These are phyloP conservation scores for Claviceps paspali DNA, from an alignment of 2,329 filamentous ascomycete species.

Conservation along the genomic window DNA sequence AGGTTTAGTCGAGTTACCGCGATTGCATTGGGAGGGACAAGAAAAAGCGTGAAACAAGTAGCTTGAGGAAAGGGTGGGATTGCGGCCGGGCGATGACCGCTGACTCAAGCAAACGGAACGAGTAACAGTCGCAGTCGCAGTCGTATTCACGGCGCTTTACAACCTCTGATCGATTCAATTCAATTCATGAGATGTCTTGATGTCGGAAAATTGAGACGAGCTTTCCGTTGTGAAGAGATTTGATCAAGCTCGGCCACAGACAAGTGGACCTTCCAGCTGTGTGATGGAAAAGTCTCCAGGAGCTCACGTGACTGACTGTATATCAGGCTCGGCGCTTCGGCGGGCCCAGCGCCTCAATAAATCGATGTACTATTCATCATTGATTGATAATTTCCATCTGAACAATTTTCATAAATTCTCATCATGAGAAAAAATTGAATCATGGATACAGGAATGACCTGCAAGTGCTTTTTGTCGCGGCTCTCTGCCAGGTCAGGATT, in stretches of 20 bases:
- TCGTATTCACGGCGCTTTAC: slow-evolving; percentile 4
- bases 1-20: slow-evolving; percentile 5
- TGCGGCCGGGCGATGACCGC: background rate
- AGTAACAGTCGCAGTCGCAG: no score
- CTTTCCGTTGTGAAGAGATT: slow-evolving; percentile 11
- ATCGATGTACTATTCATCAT: no score
- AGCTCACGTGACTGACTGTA: slow-evolving; percentile 11
- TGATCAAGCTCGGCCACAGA: slow-evolving; percentile 8
- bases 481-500: no score
- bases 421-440: no score
- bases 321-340: no score
- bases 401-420: no score
- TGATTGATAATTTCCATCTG: no score
- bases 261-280: slow-evolving; percentile 9
- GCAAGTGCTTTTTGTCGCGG: no score
- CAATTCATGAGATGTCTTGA: slow-evolving; percentile 5
- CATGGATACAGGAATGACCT: no score
- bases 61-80: background rate
- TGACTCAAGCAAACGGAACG: background rate
- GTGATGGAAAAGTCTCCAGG: background rate
- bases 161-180: slow-evolving; percentile 2
- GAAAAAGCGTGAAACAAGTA: background rate
- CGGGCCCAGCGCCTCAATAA: no score
- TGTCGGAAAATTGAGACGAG: no score
- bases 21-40: slow-evolving; percentile 8